phyloP scores from a whole-genome alignment of 2,329 filamentous ascomycete genomes.

The Colletotrichum caudatum region DNA sequence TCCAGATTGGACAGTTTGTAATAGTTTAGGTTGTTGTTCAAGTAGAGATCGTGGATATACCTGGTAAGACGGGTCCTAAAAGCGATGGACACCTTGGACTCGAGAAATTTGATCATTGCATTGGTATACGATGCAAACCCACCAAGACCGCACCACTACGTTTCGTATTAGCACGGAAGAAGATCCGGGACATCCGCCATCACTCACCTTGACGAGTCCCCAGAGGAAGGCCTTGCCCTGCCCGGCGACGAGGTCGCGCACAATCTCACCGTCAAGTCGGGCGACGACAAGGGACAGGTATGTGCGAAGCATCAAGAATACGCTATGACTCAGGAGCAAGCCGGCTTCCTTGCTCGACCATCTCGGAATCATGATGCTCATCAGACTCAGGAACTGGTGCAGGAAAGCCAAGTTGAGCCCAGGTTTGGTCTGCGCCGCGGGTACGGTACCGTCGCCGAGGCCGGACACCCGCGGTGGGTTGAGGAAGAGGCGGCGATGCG shows the following conservation, averaged over 20 bases:
- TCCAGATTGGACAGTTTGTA: conserved; percentile 96
- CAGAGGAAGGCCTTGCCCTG: conserved; percentile 89
- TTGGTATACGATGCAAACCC: conserved; percentile 97
- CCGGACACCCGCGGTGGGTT: conserved; percentile 89
- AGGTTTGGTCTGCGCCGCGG: conserved; percentile 90
- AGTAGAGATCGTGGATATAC: conserved; percentile 97
- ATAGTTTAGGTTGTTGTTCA: conserved; percentile 95
- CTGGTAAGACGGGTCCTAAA: conserved; percentile 94
- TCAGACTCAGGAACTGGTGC: conserved; percentile 93
- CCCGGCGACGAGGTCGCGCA: conserved; percentile 94
- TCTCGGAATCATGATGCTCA: conserved; percentile 97
- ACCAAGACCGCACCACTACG: conserved; percentile 89
- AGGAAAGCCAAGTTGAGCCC: conserved; percentile 95
- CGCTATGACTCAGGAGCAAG: conserved; percentile 85
- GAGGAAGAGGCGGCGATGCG: conserved; percentile 91
- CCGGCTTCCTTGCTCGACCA: conserved; percentile 97
- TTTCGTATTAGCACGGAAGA: conserved; percentile 37
- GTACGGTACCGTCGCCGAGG: conserved; percentile 79
- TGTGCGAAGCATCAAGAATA: conserved; percentile 91
- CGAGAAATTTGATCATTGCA: conserved; percentile 98
- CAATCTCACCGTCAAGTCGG: conserved; percentile 93
- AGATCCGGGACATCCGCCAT: background rate
- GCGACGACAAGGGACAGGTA: conserved; percentile 95
- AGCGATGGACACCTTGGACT: conserved; percentile 97
- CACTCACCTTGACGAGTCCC: conserved; percentile 80